Evolutionary conservation across 345 rosid genomes (phyloP), one percentile per base, ranked within the genome.

Genomic region (Eucalyptus pauciflora): DNA sequence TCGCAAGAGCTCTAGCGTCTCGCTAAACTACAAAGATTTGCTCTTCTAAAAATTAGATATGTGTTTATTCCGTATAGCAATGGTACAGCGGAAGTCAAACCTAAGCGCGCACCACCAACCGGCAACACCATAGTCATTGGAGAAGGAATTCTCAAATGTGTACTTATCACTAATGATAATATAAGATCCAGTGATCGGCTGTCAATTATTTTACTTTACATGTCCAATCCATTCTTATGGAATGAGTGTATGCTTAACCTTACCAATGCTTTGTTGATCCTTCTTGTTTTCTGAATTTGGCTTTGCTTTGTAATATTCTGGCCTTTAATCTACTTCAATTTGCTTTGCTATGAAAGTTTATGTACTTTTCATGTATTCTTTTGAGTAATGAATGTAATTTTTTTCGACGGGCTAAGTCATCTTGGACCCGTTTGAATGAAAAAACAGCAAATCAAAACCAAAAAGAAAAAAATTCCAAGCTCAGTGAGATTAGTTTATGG

Each of bases 1-100:
- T 18, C 1, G 24, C 10, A 52, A 0, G 3, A 52, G 0, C 24
- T 52, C 56, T 52, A 52, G 24, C 10, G 0, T 52, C 24, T 52
- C 1, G 1, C 24, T 52, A 52, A 52, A 18, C 10, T 18, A 52
- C 0, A 0, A 17, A 52, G 22, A 52, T 18, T 52, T 52, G 24
- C 24, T 18, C 24, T 52, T 0, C 24, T 52, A 7, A 52, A 52
- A 52, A 18, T 52, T 52, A 52, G 20, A 52, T 18, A 0, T 3
- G 24, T 52, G 56, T 52, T 52, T 52, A 52, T 52, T 52, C 0
- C 10, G 2, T 18, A 18, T 4, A 1, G 2, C 1, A 0, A 52
- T 52, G 56, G 9, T 52, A 52, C 0, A 52, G 0, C 9, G 2
- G 4, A 52, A 52, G 24, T 52, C 8, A 52, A 52, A 52, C 4